Base-by-base conservation (phyloP, 164 flowering plant species). In the Echeveria elegans region DNA sequence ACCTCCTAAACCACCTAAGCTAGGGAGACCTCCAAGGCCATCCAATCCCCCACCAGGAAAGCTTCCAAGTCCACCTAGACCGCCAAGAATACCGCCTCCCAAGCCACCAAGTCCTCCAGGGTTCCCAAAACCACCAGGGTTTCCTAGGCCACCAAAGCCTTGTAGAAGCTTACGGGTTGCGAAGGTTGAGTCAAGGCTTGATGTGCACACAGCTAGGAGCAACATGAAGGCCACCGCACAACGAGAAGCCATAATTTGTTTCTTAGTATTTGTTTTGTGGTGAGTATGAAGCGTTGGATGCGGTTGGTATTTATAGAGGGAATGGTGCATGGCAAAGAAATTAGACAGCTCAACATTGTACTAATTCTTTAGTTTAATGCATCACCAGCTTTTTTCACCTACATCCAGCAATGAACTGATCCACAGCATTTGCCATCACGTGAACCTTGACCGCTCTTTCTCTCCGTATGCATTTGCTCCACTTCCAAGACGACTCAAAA, bases 371-470 rank as follows among this genome's bases (percentile, higher is more conserved):
- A 12, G 2, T 52, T 52, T 23, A 52, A 52, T 52, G 28, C 58
- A 52, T 52, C 58, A 7, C 58, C 58, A 7, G 1, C n/a, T 23
- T 52, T 52, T 21, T 21, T 23, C 58, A 52, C 29, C 58, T 52
- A 23, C 58, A 52, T 23, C 58, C 29, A 52, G 58, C 28, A 52
- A 52, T 52, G 58, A 52, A 29, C 58, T 52, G 28, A 52, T 52
- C 58, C 58, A 52, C 28, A 52, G 19, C 61, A 56, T 56, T 56
- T 28, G 28, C 61, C 32, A 28, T 56, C 61, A 28, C 32, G 28
- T 56, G 32, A 56, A 56, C 28, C 32, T 32, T 56, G 61, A 29
- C 12, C 58, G 6, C 58, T 52, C 58, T 0, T 52, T 52, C 29
- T 9, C 58, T 52, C 58, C 58, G 2, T 23, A n/a, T 48, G n/a